Percentiles rank a stretch among this genome's conserved stretches.
Evolutionary conservation across 2,329 filamentous ascomycete genomes (phyloP).

Genomic region (Paecilomyces dactylethromorphus): DNA sequence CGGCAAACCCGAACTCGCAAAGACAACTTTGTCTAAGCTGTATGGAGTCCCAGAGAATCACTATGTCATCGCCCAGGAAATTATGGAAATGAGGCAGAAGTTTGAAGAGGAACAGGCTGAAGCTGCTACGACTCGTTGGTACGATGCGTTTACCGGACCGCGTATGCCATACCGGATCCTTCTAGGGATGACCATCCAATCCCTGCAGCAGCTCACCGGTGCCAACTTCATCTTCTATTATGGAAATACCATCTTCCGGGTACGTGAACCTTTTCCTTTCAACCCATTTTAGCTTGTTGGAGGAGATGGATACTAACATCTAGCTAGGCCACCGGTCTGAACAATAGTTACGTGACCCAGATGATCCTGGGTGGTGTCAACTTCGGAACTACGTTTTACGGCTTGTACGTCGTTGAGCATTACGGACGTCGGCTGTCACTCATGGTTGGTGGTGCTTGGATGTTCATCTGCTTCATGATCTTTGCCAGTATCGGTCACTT

Average conservation of each 20-base stretch:
- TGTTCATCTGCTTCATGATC: conserved; percentile 54
- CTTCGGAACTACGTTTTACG: conserved; percentile 59
- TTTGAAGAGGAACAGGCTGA: conserved; percentile 47
- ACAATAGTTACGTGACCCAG: conserved; percentile 60
- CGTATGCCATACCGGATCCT: conserved; percentile 42
- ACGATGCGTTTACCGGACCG: conserved; percentile 41
- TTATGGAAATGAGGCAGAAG: conserved; percentile 53
- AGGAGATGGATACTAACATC: neutral
- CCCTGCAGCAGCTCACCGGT: conserved; percentile 43
- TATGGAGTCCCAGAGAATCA: conserved; percentile 53
- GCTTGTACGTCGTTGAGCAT: conserved; percentile 64
- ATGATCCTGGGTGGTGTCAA: conserved; percentile 66
- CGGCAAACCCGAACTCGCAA: conserved; percentile 46
- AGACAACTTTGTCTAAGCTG: conserved; percentile 47
- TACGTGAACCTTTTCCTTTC: neutral
- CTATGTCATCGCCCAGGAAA: conserved; percentile 48
- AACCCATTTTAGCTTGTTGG: neutral
- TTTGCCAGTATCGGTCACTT: conserved; percentile 56
- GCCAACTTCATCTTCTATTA: conserved; percentile 49
- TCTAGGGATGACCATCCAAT: conserved; percentile 41
- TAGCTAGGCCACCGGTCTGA: conserved; percentile 50
- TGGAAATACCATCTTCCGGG: conserved; percentile 53
- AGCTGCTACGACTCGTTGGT: conserved; percentile 33
- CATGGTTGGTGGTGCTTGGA: conserved; percentile 61
- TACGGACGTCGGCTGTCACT: conserved; percentile 64